phyloP scores from a whole-genome alignment of 140 eudicot genomes.

The Stevia rebaudiana region DNA sequence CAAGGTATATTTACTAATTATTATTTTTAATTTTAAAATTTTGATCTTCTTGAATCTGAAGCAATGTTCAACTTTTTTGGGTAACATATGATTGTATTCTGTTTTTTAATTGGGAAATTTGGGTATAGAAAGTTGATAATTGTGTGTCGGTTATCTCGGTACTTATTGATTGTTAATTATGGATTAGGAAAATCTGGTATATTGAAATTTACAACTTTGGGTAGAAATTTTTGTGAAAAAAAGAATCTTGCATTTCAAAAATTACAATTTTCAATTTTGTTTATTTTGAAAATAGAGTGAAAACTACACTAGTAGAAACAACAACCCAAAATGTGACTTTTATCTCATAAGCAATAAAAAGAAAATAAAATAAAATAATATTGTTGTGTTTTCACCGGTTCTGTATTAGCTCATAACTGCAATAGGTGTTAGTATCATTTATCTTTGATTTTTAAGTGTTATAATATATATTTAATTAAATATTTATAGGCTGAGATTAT shows the following conservation, averaged over 20 bases:
- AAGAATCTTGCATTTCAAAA: background rate
- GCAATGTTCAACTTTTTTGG: background rate
- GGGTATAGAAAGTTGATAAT: background rate
- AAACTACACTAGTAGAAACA: background rate
- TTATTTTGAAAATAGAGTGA: background rate
- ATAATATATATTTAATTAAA: background rate
- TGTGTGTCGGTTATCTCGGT: too few species aligned
- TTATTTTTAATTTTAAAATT: background rate
- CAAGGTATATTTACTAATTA: slow-evolving; percentile 48
- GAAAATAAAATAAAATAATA: too few species aligned
- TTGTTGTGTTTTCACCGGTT: too few species aligned
- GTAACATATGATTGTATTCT: too few species aligned
- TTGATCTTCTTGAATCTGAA: background rate
- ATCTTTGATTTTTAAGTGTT: background rate
- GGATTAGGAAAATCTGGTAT: too few species aligned
- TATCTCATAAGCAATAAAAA: background rate
- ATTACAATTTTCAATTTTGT: slow-evolving; percentile 3
- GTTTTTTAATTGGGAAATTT: background rate
- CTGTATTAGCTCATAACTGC: too few species aligned
- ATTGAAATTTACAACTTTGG: background rate
- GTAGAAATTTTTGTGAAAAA: background rate
- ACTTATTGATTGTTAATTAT: too few species aligned
- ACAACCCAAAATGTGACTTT: background rate
- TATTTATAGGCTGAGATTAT: background rate
- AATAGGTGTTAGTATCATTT: background rate